Conservation (phyloP, 1,284 basidiomycete genomes). For the Boletus mariae region DNA sequence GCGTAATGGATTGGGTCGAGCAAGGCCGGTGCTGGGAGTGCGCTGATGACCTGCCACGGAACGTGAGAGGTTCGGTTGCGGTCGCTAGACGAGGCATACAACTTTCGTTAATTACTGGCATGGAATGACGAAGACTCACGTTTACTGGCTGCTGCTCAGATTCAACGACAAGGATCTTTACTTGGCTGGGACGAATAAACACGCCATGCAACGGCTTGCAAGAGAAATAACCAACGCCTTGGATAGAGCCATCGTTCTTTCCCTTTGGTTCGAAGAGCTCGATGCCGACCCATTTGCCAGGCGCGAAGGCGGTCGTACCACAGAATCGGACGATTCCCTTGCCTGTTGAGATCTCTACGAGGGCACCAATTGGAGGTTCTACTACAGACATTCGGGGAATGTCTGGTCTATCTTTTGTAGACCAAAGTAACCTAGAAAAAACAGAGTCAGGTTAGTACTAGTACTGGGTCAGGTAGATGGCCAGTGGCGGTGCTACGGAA, state of each 20-base stretch:
- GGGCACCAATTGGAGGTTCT: constrained; percentile 52
- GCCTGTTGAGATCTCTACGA: constrained; percentile 76
- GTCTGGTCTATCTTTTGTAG: neutral
- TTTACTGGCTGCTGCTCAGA: constrained; percentile 36
- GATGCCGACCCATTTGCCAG: constrained; percentile 94
- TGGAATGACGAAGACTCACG: constrained; percentile 17
- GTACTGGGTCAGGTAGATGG: neutral
- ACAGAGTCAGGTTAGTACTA: neutral
- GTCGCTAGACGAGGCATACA: constrained; percentile 15
- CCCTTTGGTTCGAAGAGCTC: constrained; percentile 81
- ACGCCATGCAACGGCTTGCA: constrained; percentile 81
- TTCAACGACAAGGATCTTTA: constrained; percentile 57
- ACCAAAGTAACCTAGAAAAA: neutral
- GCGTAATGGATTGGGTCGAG: constrained; percentile 37
- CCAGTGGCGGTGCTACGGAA: constrained; percentile 18
- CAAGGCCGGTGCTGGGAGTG: constrained; percentile 36
- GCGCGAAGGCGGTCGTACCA: constrained; percentile 81
- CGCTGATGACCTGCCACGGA: constrained; percentile 38
- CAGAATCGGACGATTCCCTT: constrained; percentile 84
- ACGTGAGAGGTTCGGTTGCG: constrained; percentile 17
- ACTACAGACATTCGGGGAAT: constrained; percentile 19
- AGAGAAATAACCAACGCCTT: constrained; percentile 81
- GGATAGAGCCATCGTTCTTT: constrained; percentile 94
- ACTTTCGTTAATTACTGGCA: neutral
- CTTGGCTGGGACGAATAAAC: constrained; percentile 88